Evolutionary conservation across 495 filamentous ascomycete species (phyloP), one percentile per base, ranked within the genome.

Genomic region (Cairneyella variabilis): DNA sequence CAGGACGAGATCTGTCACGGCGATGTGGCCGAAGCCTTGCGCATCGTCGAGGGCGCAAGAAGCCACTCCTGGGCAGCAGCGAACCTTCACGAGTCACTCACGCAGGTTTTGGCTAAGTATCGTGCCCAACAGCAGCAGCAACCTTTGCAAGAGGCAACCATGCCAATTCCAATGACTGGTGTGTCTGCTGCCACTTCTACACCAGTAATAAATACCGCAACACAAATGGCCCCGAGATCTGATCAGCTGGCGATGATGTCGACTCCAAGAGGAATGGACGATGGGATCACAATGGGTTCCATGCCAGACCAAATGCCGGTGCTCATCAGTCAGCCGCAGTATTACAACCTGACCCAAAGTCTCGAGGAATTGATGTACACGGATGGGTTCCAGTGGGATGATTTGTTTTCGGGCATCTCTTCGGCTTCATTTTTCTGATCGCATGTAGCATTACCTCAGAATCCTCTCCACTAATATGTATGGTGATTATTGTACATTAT

Each of bases 21-120:
- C 27, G 75, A 77, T 39, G 65, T 79, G 3, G 50, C 67, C 2
- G 66, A 67, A 9, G 76, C 73, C 0, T 70, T 73, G 49, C 69
- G 69, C 2, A 71, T 76, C 51, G 53, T 79, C 2, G 68, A 69
- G 28, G 67, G 64, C 2, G 73, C 71, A 10, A 67, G 58, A 49
- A 30, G 23, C 11, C 56, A 74, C 11, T 70, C 63, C 0, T 59
- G 65, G 18, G 64, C 67, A 14, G 64, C 69, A n/a, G 60, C 46
- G 0, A 64, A 60, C 14, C 56, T 73, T 12, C 54, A 70, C 8
- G 65, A 69, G 27, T 65, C 63, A 1, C 64, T 73, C 23, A 61
- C 69, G 22, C 50, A 61, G 3, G 51, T 72, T 23, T 47, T 71
- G 10, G 50, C 48, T 6, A 70, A 66, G 38, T 57, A 71, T 34